Conservation (phyloP, 148 eudicot genomes). For the Rhododendron williamsianum region DNA sequence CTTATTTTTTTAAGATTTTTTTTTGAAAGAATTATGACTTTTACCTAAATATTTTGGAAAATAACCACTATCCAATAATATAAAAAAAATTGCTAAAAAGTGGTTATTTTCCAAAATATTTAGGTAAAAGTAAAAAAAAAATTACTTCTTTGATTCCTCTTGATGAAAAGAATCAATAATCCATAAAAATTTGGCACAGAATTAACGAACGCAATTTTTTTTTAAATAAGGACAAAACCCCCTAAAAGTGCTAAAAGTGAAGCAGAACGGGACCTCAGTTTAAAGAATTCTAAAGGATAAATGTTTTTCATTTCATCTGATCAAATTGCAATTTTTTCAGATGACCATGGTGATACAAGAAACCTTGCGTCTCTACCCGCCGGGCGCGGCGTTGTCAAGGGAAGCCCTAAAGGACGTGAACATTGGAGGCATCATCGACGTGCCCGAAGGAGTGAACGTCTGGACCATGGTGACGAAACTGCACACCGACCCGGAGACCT, state of each 20-base stretch:
- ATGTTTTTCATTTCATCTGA: background rate
- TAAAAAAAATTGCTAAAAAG: no score
- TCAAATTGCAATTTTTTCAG: background rate
- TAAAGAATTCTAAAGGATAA: background rate
- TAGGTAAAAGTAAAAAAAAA: no score
- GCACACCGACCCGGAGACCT: constrained; percentile 7
- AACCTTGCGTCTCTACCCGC: constrained; percentile 9
- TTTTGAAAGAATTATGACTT: background rate
- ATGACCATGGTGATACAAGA: constrained; percentile 19
- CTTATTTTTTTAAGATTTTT: background rate
- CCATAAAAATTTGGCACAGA: no score
- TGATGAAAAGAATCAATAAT: no score
- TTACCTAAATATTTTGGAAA: no score
- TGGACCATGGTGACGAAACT: constrained; percentile 1
- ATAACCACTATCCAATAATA: no score
- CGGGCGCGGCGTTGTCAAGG: background rate
- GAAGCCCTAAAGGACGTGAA: constrained; percentile 15
- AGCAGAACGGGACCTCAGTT: no score
- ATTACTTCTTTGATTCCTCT: no score
- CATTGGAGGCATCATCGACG: constrained; percentile 10
- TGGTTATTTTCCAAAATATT: no score
- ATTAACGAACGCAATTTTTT: no score
- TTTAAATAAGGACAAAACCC: no score
- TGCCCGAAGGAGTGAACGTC: constrained; percentile 15
- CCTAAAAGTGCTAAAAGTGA: no score